Evolutionary conservation across 176 grass and related monocot genomes (phyloP).

Genomic region (Alloteropsis semialata): DNA sequence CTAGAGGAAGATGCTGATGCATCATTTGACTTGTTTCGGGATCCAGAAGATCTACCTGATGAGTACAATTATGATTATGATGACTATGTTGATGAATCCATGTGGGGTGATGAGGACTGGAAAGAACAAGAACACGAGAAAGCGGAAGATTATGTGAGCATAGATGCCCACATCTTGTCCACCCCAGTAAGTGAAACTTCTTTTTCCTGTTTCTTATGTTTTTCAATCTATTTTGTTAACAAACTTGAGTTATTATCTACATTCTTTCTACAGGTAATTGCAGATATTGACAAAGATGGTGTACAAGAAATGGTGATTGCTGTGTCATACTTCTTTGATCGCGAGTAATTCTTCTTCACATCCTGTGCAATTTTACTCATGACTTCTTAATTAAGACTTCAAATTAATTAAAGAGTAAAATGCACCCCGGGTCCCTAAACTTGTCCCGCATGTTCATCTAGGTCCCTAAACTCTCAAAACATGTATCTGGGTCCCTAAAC

Average conservation of each 20-base stretch:
- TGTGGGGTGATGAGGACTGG: conserved; percentile 96
- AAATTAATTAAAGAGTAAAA: too few species aligned
- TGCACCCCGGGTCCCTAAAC: too few species aligned
- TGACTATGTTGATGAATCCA: conserved; percentile 42
- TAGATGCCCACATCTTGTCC: conserved; percentile 90
- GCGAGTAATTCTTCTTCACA: conserved; percentile 53
- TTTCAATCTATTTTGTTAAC: conserved; percentile 6
- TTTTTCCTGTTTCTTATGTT: conserved; percentile 30
- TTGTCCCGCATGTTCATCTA: too few species aligned
- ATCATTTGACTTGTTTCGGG: conserved; percentile 86
- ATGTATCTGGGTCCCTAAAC: too few species aligned
- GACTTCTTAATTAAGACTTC: conserved; percentile 12
- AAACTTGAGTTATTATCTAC: conserved; percentile 19
- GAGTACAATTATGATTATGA: conserved; percentile 57
- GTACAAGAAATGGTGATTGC: conserved; percentile 91
- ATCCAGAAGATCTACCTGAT: conserved; percentile 45
- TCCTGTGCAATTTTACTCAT: not conserved
- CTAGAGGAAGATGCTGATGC: conserved; percentile 80
- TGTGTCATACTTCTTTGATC: conserved; percentile 92
- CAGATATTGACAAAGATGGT: conserved; percentile 92
- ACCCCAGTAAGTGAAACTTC: conserved; percentile 64
- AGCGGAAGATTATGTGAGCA: conserved; percentile 72
- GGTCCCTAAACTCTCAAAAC: too few species aligned
- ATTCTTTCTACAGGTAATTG: conserved; percentile 73
- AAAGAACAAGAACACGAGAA: conserved; percentile 77